phyloP scores from a whole-genome alignment of 768 basidiomycete species.

The Cyathus striatus region DNA sequence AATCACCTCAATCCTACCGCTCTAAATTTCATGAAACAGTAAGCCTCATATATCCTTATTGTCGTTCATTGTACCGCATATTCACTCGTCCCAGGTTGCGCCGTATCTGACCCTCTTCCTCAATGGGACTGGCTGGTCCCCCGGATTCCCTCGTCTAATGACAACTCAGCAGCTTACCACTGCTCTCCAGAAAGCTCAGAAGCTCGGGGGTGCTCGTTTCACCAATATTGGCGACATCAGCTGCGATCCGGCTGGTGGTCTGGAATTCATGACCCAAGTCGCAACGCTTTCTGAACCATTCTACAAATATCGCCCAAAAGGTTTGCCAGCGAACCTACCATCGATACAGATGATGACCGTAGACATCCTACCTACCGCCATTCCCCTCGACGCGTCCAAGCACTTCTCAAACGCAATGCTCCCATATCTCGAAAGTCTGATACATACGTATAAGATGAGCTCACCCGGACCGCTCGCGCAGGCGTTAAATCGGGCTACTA shows the following conservation, averaged over 20 bases:
- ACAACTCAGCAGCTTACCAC: slow-evolving; percentile 53
- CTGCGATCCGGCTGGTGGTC: slow-evolving; percentile 85
- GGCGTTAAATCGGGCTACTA: slow-evolving; percentile 66
- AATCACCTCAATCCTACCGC: slow-evolving; percentile 56
- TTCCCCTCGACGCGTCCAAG: slow-evolving; percentile 76
- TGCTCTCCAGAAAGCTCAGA: slow-evolving; percentile 43
- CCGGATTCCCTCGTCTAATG: slow-evolving; percentile 76
- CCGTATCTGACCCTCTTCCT: slow-evolving; percentile 82
- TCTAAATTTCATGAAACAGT: slow-evolving; percentile 72
- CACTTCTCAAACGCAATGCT: slow-evolving; percentile 66
- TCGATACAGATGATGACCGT: slow-evolving; percentile 80
- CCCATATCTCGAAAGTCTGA: slow-evolving; percentile 62
- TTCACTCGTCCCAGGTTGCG: slow-evolving; percentile 49
- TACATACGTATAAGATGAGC: slow-evolving; percentile 33
- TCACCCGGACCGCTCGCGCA: slow-evolving; percentile 19
- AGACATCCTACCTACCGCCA: slow-evolving; percentile 84
- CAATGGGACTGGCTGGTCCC: slow-evolving; percentile 84
- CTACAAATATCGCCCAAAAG: slow-evolving; percentile 44
- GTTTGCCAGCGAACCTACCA: slow-evolving; percentile 40
- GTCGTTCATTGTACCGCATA: background rate
- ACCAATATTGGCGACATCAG: slow-evolving; percentile 82
- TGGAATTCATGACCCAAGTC: slow-evolving; percentile 74
- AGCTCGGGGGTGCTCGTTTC: slow-evolving; percentile 52
- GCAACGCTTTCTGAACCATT: slow-evolving; percentile 79
- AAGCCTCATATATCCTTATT: no score